phyloP scores from a whole-genome alignment of 257 asterid species.

The Fraxinus cuspidata region DNA sequence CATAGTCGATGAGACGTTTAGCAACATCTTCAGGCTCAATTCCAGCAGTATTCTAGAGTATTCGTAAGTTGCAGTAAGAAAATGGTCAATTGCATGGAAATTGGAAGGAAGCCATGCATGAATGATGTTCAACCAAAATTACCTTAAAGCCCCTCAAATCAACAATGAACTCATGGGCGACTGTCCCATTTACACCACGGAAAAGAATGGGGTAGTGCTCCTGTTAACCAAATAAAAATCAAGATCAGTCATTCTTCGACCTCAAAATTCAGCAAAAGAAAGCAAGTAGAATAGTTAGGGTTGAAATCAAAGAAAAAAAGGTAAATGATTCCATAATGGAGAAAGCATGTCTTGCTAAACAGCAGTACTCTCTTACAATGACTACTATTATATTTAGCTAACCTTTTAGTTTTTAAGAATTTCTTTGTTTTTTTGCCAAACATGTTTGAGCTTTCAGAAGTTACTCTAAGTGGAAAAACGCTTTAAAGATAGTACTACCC shows the following conservation, averaged over 20 bases:
- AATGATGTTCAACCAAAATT: constrained; percentile 8
- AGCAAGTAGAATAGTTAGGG: neutral
- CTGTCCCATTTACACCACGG: constrained; percentile 94
- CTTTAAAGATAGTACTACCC: no score
- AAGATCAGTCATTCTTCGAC: neutral
- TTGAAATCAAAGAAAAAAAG: neutral
- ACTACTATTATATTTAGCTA: no score
- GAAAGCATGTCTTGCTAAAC: neutral
- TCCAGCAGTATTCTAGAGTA: constrained; percentile 77
- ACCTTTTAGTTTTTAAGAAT: no score
- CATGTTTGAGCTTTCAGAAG: no score
- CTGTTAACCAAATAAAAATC: constrained; percentile 44
- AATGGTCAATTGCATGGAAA: neutral
- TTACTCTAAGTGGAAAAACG: no score
- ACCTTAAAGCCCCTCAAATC: constrained; percentile 96
- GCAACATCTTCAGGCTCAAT: constrained; percentile 98
- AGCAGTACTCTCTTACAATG: no score
- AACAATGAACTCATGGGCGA: constrained; percentile 89
- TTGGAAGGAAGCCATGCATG: neutral
- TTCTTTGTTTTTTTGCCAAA: no score
- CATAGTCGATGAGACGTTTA: constrained; percentile 96
- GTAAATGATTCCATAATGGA: neutral
- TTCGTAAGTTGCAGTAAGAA: constrained; percentile 23
- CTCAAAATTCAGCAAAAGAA: neutral
- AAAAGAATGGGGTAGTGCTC: constrained; percentile 84